Base-by-base conservation (phyloP, 352 stramenopile genomes). In the Globisporangium canariense region DNA sequence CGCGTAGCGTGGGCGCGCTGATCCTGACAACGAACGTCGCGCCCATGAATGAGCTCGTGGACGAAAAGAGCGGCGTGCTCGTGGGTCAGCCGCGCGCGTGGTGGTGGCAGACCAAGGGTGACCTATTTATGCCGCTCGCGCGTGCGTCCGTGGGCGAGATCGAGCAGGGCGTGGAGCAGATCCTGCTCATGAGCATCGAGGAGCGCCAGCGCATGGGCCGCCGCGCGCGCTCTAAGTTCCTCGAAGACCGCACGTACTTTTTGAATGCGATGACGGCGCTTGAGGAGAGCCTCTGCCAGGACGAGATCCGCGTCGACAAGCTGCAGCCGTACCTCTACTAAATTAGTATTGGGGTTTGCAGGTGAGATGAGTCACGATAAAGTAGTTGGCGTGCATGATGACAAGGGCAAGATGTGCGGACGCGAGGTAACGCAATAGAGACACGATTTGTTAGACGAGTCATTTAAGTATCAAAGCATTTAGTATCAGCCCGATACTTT, bases 21-120 rank as follows among this genome's bases (percentile, higher is more conserved):
- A 84, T 90, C 52, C 34, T 95, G 51, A 92, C 86, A 40, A 88
- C 82, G 22, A 79, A 95, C 62, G 86, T 90, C 28, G 74, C 82
- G 14, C 84, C 86, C 4, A 95, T 93, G 86, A 95, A 95, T 65
- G 86, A 95, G 60, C 75, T 95, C 13, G 76, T 95, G 52, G 86
- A 93, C 62, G 69, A 79, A 18, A 64, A 76, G 53, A 90, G 74
- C 51, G 86, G 86, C 32, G 80, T 95, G 50, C 74, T 95, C 2
- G 75, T 93, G 55, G 81, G 82, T 45, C 51, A 73, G 34, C 65
- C 74, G 16, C 69, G 75, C n/a, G 51, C 71, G 34, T 91, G 82
- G 83, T 91, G 81, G 86, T 91, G 86, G 83, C 83, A 91, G 62
- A 90, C 79, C 9, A 90, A 90, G 60, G 86, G 83, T 51, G 82